phyloP scores from a whole-genome alignment of 768 basidiomycete genomes.

The Podaxis mareebaensis region DNA sequence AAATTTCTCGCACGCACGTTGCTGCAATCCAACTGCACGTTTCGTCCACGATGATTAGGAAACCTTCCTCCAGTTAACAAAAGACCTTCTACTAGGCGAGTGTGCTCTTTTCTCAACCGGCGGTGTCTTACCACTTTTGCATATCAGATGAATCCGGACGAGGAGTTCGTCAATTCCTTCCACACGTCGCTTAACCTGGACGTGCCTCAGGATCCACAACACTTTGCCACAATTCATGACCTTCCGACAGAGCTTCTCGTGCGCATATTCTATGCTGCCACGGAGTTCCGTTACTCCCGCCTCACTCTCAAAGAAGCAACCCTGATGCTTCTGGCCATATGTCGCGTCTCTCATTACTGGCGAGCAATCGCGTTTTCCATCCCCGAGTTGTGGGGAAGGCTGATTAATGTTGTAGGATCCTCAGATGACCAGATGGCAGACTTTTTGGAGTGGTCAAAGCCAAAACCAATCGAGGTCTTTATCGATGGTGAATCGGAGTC shows the following conservation, averaged over 20 bases:
- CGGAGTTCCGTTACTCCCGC: neutral
- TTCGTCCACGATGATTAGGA: neutral
- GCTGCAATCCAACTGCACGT: neutral
- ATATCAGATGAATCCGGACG: neutral
- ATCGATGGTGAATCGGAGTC: neutral
- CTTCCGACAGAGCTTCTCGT: conserved; percentile 8
- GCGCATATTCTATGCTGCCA: neutral
- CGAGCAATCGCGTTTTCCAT: conserved; percentile 7
- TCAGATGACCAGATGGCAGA: neutral
- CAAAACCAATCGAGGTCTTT: neutral
- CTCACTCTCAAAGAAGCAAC: conserved; percentile 1
- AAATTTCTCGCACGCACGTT: neutral
- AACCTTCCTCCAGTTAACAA: neutral
- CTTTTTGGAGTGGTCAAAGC: neutral
- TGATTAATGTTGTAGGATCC: conserved; percentile 6
- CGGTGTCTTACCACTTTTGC: neutral
- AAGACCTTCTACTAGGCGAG: neutral
- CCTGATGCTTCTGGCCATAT: neutral
- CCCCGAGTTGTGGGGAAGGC: conserved; percentile 9
- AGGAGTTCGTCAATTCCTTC: neutral
- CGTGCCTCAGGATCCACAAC: neutral
- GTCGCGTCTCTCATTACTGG: conserved; percentile 5
- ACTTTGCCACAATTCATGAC: neutral
- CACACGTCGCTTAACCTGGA: neutral
- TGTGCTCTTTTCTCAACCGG: neutral